phyloP scores from a whole-genome alignment of 2,329 filamentous ascomycete genomes.

The Diaporthe caulivora region DNA sequence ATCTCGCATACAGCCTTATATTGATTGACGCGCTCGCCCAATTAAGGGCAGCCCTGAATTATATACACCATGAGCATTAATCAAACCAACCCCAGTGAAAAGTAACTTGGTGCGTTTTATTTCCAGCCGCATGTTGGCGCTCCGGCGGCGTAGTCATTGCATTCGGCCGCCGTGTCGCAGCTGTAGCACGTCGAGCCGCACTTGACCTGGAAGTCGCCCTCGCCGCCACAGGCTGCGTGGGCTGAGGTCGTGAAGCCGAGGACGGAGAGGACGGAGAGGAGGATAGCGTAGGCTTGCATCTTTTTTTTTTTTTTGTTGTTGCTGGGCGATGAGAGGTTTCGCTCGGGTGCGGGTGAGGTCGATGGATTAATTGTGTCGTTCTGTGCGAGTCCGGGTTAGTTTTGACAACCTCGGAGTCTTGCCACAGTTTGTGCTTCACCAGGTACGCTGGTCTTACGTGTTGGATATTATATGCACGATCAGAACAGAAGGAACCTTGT shows the following conservation, averaged over 20 bases:
- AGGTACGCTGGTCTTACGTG: not conserved
- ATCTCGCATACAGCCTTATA: not conserved
- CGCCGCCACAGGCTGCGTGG: not conserved
- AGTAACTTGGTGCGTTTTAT: not conserved
- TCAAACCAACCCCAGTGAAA: not conserved
- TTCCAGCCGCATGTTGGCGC: not conserved
- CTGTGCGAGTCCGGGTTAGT: not conserved
- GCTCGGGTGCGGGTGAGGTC: too few species aligned
- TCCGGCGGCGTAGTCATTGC: not conserved
- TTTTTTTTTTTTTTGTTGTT: too few species aligned
- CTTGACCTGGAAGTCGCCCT: not conserved
- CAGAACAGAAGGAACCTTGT: not conserved
- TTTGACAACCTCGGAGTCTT: not conserved
- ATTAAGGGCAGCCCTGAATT: not conserved
- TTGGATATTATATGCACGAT: not conserved
- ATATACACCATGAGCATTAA: not conserved
- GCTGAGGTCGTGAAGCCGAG: not conserved
- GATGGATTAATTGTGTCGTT: not conserved
- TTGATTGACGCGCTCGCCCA: not conserved
- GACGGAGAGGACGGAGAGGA: conserved; percentile 11
- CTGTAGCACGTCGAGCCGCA: conserved; percentile 15
- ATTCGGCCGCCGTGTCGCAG: not conserved
- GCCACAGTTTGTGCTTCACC: not conserved
- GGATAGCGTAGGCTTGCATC: conserved; percentile 7
- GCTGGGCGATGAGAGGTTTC: too few species aligned